These are phyloP conservation scores for Phanerochaete carnosa DNA, from an alignment of 768 basidiomycete genomes.

Conservation along the genomic window DNA sequence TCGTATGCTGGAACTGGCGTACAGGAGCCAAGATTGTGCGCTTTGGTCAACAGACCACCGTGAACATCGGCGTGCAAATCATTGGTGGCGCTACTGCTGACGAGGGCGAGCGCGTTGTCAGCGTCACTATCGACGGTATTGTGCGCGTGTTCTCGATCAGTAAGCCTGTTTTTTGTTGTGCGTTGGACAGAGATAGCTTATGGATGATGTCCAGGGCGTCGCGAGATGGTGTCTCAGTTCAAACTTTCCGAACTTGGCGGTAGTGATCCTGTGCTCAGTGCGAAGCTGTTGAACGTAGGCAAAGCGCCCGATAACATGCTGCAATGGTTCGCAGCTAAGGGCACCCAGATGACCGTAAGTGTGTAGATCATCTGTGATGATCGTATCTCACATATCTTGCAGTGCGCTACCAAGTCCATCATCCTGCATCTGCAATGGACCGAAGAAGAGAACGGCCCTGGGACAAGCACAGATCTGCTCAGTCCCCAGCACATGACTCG, in stretches of 20 bases:
- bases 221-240: slow-evolving; percentile 93
- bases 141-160: slow-evolving; percentile 90
- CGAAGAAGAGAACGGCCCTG: slow-evolving; percentile 38
- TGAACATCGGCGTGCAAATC: slow-evolving; percentile 88
- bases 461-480: slow-evolving; percentile 12
- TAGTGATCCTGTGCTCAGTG: slow-evolving; percentile 59
- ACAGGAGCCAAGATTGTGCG: slow-evolving; percentile 80
- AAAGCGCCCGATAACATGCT: slow-evolving; percentile 84
- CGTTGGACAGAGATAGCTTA: not conserved
- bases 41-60: slow-evolving; percentile 91
- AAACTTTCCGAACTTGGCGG: slow-evolving; percentile 76
- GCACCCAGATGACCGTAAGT: slow-evolving; percentile 83
- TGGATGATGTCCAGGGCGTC: slow-evolving; percentile 42
- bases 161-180: slow-evolving; percentile 33
- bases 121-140: slow-evolving; percentile 89
- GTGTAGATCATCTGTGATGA: not conserved
- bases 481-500: slow-evolving; percentile 11
- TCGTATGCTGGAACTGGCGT: slow-evolving; percentile 91
- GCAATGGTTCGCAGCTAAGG: slow-evolving; percentile 92
- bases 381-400: not conserved
- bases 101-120: slow-evolving; percentile 82
- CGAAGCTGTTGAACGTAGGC: slow-evolving; percentile 75
- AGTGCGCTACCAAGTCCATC: slow-evolving; percentile 89
- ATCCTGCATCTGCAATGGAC: slow-evolving; percentile 87
- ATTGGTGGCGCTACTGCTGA: slow-evolving; percentile 44